Conservation (phyloP, 768 basidiomycete species). For the Gloeophyllum trabeum region DNA sequence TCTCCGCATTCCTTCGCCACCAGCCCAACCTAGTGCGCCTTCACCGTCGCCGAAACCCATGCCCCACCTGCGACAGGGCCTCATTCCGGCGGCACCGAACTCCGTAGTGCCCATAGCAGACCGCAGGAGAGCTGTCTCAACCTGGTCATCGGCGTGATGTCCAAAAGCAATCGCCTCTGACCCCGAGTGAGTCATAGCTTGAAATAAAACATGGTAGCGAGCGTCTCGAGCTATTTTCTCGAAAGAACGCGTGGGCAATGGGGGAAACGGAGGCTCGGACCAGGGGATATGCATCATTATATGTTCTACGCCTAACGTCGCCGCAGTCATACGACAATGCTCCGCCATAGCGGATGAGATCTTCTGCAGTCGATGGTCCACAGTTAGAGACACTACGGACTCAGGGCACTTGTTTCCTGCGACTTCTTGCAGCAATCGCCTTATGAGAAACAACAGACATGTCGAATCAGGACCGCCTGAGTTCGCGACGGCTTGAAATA, state of each 20-base stretch:
- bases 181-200: slow-evolving; percentile 27
- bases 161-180: slow-evolving; percentile 45
- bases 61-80: slow-evolving; percentile 57
- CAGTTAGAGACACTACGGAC: slow-evolving; percentile 43
- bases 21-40: slow-evolving; percentile 27
- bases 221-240: slow-evolving; percentile 50
- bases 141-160: slow-evolving; percentile 77
- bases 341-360: slow-evolving; percentile 45
- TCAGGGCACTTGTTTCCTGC: slow-evolving; percentile 9
- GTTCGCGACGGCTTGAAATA: slow-evolving; percentile 50
- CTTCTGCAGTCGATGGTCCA: slow-evolving; percentile 62
- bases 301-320: slow-evolving; percentile 32
- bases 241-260: slow-evolving; percentile 29
- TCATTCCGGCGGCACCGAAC: slow-evolving; percentile 60
- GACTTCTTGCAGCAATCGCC: slow-evolving; percentile 9
- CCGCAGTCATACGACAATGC: slow-evolving; percentile 31
- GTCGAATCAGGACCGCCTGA: slow-evolving; percentile 82
- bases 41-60: slow-evolving; percentile 42
- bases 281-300: slow-evolving; percentile 40
- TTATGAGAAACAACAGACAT: slow-evolving; percentile 63
- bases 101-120: slow-evolving; percentile 43
- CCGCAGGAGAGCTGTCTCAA: slow-evolving; percentile 73
- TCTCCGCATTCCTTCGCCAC: slow-evolving; percentile 44
- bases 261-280: slow-evolving; percentile 40
- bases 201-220: slow-evolving; percentile 42